A percentile compares a stretch with the other conserved stretches of the same genome.
Conservation (phyloP, 495 filamentous ascomycete genomes). For the Lasiosphaeris hirsuta region DNA sequence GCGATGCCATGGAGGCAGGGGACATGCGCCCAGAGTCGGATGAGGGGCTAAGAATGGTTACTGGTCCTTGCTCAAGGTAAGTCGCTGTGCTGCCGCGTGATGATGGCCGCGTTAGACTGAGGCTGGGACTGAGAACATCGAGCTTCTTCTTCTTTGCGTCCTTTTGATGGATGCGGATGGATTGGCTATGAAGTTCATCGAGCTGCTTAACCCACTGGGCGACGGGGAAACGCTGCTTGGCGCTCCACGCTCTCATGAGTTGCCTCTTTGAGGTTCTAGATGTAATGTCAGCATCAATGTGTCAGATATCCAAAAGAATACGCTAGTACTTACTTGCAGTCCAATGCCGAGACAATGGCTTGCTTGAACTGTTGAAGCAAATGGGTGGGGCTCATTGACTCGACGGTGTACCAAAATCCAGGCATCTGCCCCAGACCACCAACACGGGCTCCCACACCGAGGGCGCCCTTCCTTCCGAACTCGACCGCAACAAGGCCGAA, state of each 20-base stretch:
- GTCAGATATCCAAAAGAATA: not conserved
- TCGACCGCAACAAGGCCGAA: constrained; percentile 75
- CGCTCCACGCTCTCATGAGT: constrained; percentile 72
- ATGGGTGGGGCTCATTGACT: constrained; percentile 43
- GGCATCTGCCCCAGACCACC: constrained; percentile 71
- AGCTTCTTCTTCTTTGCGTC: constrained; percentile 34
- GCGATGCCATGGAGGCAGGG: constrained; percentile 2
- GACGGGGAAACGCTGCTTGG: constrained; percentile 73
- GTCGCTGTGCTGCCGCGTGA: constrained; percentile 22
- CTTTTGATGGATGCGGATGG: constrained; percentile 37
- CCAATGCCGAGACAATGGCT: constrained; percentile 64
- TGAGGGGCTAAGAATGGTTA: constrained; percentile 15
- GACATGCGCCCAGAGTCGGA: constrained; percentile 17
- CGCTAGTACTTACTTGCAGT: constrained; percentile 48
- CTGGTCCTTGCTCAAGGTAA: constrained; percentile 11
- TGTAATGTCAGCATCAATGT: constrained; percentile 2
- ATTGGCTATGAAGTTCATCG: constrained; percentile 57
- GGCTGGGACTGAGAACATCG: constrained; percentile 20
- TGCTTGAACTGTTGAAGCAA: constrained; percentile 50
- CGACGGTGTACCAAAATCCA: constrained; percentile 64
- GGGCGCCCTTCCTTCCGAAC: constrained; percentile 54
- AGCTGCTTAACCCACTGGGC: constrained; percentile 64
- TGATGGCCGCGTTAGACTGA: constrained; percentile 18
- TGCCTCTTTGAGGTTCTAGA: constrained; percentile 46
- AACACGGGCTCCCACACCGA: constrained; percentile 63